Base-by-base conservation (phyloP, 768 basidiomycete genomes). In the Rhodosporidiobolus odoratus region DNA sequence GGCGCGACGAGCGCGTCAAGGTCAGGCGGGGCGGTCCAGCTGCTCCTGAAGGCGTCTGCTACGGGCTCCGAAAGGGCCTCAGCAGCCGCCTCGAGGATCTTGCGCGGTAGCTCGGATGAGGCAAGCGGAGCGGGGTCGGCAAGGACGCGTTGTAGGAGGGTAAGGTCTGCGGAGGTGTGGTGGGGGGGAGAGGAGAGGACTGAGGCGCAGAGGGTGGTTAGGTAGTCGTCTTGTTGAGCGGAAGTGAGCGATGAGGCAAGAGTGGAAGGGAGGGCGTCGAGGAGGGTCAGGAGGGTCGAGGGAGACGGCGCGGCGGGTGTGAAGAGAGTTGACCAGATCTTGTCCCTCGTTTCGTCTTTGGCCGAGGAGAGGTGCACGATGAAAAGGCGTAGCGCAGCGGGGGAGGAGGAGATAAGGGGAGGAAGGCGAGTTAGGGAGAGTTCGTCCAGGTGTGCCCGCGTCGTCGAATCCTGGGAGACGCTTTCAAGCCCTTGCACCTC, bases 291-390 rank as follows among this genome's bases (percentile, higher is more conserved):
- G 5, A 74, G 66, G 8, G 60, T 37, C 5, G 50, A 34, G 21
- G 53, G 3, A 0, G 66, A 47, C 1, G 73, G 37, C 0, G 73
- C 25, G 0, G 62, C 38, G 0, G 69, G 30, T 4, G 62, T 17
- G 48, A 70, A 65, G 34, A 70, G 68, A 3, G 68, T 60, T 4
- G 45, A 10, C 72, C 72, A 74, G 47, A 65, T 52, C 23, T 53
- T 27, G 17, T 35, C 56, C 6, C 66, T 65, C 1, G 63, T 63
- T 6, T 23, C 21, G 17, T 59, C 21, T 0, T 57, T 45, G 13
- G 58, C n/a, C 7, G 63, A 17, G 13, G 54, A 34, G 40, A 69
- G 66, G 40, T 58, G 66, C n/a, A 56, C 32, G 32, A 47, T 25
- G 54, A 69, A 64, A 27, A 74, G 61, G 27, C 50, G 27, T 10